A percentile compares a stretch with the other conserved stretches of the same genome.
These are phyloP conservation scores for Andrographis paniculata DNA, from an alignment of 305 asterid species.

Conservation along the genomic window DNA sequence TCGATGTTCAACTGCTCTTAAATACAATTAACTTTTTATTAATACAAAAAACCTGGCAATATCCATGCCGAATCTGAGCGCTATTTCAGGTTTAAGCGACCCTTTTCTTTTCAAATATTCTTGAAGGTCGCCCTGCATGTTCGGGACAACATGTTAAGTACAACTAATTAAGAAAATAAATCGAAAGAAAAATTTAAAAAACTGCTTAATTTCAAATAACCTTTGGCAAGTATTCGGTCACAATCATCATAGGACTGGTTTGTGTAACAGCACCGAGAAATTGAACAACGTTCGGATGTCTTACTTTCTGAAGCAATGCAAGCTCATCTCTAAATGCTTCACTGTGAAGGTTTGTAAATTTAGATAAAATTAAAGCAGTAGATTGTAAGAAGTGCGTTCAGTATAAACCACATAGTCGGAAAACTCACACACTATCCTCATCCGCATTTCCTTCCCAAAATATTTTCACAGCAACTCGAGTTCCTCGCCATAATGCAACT, in stretches of 20 bases:
- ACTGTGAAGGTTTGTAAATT: conserved; percentile 32
- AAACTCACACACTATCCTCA: conserved; percentile 84
- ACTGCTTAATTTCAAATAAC: no score
- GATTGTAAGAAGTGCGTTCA: conserved; percentile 2
- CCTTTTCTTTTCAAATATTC: conserved; percentile 59
- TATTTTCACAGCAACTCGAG: conserved; percentile 78
- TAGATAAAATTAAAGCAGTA: conserved; percentile 19
- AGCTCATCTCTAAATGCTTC: conserved; percentile 84
- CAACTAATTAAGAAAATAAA: no score
- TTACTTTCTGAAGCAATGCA: conserved; percentile 75
- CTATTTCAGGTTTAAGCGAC: conserved; percentile 67
- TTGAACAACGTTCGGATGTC: conserved; percentile 95
- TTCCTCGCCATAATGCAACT: conserved; percentile 85
- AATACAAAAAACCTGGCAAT: conserved; percentile 98
- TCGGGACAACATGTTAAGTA: conserved; percentile 13
- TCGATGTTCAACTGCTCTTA: no score
- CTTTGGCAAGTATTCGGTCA: conserved; percentile 90
- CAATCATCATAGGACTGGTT: conserved; percentile 98
- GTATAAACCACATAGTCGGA: neutral
- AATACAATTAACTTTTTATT: no score
- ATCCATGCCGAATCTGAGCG: conserved; percentile 89
- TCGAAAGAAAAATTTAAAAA: no score
- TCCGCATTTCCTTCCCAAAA: conserved; percentile 67
- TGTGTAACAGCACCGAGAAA: conserved; percentile 98
- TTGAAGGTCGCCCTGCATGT: conserved; percentile 68